phyloP scores from a whole-genome alignment of 2,329 filamentous ascomycete genomes.

The Neodidymelliopsis sp. region DNA sequence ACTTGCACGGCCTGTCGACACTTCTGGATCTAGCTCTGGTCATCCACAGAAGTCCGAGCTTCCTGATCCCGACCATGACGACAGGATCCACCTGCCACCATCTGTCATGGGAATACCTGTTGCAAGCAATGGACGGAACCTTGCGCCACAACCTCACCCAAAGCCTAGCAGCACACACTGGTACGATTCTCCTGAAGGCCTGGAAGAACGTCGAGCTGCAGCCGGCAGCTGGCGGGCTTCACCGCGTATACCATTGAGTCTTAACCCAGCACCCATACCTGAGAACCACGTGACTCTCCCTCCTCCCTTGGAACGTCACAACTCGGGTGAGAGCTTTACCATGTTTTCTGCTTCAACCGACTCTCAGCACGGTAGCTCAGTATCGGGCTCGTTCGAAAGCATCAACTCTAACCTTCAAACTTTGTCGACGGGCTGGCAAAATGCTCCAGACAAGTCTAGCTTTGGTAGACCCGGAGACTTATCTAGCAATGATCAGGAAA shows the following conservation, averaged over 20 bases:
- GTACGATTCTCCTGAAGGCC: slow-evolving; percentile 43
- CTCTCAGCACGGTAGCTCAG: slow-evolving; percentile 61
- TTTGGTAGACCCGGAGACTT: slow-evolving; percentile 36
- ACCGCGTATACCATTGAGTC: slow-evolving; percentile 58
- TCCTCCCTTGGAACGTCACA: slow-evolving; percentile 56
- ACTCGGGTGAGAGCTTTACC: slow-evolving; percentile 68
- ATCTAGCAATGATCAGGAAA: slow-evolving; percentile 12
- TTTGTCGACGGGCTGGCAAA: slow-evolving; percentile 39
- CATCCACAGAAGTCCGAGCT: slow-evolving; percentile 27
- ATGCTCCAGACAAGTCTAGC: slow-evolving; percentile 37
- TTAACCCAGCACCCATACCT: slow-evolving; percentile 54
- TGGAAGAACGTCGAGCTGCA: slow-evolving; percentile 49
- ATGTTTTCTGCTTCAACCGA: slow-evolving; percentile 71
- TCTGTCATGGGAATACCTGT: slow-evolving; percentile 26
- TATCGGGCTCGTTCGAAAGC: slow-evolving; percentile 59
- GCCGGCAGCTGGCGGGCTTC: slow-evolving; percentile 57
- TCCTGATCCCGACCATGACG: slow-evolving; percentile 48
- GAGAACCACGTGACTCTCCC: slow-evolving; percentile 45
- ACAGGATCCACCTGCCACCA: slow-evolving; percentile 47
- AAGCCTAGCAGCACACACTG: slow-evolving; percentile 43
- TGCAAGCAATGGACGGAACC: background rate
- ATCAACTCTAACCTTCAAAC: slow-evolving; percentile 37
- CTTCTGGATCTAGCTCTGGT: slow-evolving; percentile 4
- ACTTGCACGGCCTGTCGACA: slow-evolving; percentile 55
- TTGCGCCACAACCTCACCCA: slow-evolving; percentile 14